A percentile compares a stretch with the other conserved stretches of the same genome.
phyloP scores from a whole-genome alignment of 2,329 filamentous ascomycete genomes.

The Diatrype stigma region DNA sequence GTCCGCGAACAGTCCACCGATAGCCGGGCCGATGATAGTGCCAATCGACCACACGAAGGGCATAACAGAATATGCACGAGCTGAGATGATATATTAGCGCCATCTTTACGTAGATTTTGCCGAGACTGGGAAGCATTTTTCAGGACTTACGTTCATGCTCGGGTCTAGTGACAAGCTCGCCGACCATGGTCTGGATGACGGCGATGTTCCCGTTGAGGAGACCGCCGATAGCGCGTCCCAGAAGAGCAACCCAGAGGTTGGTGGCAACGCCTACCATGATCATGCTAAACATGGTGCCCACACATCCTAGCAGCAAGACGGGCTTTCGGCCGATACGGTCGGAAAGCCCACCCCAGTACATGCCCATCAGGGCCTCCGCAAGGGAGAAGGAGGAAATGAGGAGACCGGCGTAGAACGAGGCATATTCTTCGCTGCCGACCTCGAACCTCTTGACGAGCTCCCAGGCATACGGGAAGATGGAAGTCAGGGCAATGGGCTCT shows the following conservation, averaged over 20 bases:
- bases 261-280: slow-evolving; percentile 76
- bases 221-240: slow-evolving; percentile 73
- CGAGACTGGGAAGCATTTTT: background rate
- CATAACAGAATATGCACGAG: slow-evolving; percentile 85
- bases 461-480: slow-evolving; percentile 91
- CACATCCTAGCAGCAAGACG: slow-evolving; percentile 73
- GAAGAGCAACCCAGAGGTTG: slow-evolving; percentile 79
- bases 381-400: slow-evolving; percentile 84
- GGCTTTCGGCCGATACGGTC: slow-evolving; percentile 83
- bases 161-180: slow-evolving; percentile 76
- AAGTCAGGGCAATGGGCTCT: slow-evolving; percentile 88
- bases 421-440: slow-evolving; percentile 67
- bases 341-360: slow-evolving; percentile 83
- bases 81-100: slow-evolving; percentile 36
- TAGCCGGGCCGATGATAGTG: slow-evolving; percentile 82
- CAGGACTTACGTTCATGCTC: slow-evolving; percentile 75
- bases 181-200: slow-evolving; percentile 90
- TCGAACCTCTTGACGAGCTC: slow-evolving; percentile 73
- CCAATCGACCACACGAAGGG: slow-evolving; percentile 92
- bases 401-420: slow-evolving; percentile 82
- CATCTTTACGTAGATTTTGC: background rate
- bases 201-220: slow-evolving; percentile 88
- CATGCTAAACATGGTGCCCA: slow-evolving; percentile 79
- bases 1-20: slow-evolving; percentile 82
- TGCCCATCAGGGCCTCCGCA: slow-evolving; percentile 76